Evolutionary conservation across 208 protist genomes (phyloP), one percentile per base, ranked within the genome.

Genomic region (Leishmania amazonensis): DNA sequence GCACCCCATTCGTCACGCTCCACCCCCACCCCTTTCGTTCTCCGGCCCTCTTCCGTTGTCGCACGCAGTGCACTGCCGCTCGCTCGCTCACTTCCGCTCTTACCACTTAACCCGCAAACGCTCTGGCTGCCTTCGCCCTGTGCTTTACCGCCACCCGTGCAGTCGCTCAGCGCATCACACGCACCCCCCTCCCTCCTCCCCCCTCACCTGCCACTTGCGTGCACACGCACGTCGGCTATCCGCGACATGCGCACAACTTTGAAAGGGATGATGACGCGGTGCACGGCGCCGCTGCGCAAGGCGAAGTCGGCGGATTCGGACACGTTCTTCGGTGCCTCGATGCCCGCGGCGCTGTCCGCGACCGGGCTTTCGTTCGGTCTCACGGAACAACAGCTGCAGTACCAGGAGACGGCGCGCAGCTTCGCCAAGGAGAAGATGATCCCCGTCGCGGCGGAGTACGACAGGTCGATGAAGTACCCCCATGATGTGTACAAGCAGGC

Each of bases 371-470:
- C 83, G 65, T 96, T 98, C 83, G 92, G 88, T n/a, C 86, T 98
- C 38, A 96, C 81, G 40, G 87, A 90, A 11, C 88, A 97, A 75
- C 92, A 97, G 89, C 57, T 87, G 70, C 87, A 93, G 84, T 88
- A 93, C 49, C 87, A 95, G 85, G 89, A 96, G 47, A 82, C 89
- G 42, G 95, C 96, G 3, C 89, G 90, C 49, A 89, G 84, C 73
- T 98, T 98, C 78, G 86, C 90, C n/a, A 85, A 77, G 45, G 93
- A 98, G 45, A 81, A 83, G 53, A 96, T 98, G 68, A 89, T 93
- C 21, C 94, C 94, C 2, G 72, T 81, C 1, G 96, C 95, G 31
- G 90, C 94, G 9, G 78, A 98, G 71, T 87, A 87, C 79, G 94
- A 97, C 85, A 60, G 83, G 68, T 89, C 89, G 28, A 94, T 92